phyloP scores from a whole-genome alignment of 352 stramenopile genomes.

The Blastocystis sp. region DNA sequence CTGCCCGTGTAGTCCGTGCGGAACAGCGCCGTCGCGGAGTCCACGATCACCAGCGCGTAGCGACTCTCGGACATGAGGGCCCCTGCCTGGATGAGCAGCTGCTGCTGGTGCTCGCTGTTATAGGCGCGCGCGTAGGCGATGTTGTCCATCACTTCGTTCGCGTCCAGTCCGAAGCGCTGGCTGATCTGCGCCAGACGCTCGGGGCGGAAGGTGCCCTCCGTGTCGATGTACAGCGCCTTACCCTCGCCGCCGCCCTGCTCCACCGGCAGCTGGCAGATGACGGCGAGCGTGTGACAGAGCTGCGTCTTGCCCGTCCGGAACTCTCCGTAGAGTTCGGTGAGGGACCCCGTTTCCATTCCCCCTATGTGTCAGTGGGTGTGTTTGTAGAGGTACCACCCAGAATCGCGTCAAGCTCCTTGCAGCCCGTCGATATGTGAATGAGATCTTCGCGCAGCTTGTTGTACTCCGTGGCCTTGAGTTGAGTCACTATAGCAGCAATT shows the following conservation, averaged over 20 bases:
- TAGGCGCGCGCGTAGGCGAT: conserved; percentile 81
- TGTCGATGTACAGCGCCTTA: conserved; percentile 73
- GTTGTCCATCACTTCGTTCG: conserved; percentile 94
- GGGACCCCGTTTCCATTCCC: conserved; percentile 93
- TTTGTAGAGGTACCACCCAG: background rate
- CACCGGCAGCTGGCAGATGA: no score
- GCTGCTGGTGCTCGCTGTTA: no score
- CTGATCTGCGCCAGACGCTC: no score
- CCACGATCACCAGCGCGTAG: no score
- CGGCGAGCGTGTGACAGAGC: no score
- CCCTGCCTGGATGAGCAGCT: no score
- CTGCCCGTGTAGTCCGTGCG: conserved; percentile 95
- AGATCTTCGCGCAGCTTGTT: conserved; percentile 79
- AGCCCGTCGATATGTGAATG: conserved; percentile 88
- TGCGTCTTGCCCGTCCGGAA: no score
- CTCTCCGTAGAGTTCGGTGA: conserved; percentile 92
- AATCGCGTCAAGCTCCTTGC: background rate
- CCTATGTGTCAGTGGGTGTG: conserved; percentile 75
- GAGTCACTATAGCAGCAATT: background rate
- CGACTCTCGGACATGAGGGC: no score
- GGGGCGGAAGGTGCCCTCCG: no score
- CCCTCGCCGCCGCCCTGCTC: conserved; percentile 91
- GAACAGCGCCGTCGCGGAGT: conserved; percentile 89
- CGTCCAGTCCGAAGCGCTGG: conserved; percentile 94
- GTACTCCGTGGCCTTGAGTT: conserved; percentile 75